Evolutionary conservation across 371 early-diverging fungal species (phyloP).

Genomic region (Apophysomyces trapeziformis): DNA sequence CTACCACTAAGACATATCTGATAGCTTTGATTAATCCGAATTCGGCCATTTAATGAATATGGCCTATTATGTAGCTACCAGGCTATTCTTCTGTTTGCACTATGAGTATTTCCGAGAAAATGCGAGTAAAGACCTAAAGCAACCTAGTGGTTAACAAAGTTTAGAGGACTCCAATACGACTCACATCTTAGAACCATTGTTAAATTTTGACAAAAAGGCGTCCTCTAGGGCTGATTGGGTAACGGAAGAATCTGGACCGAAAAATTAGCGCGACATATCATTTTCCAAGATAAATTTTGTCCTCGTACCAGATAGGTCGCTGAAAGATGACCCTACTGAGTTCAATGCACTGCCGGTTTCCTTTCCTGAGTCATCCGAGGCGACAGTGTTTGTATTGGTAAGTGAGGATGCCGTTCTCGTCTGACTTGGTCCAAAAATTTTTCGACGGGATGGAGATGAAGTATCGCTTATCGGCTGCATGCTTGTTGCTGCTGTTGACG

Average conservation of each 20-base stretch:
- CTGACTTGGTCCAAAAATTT: slow-evolving; percentile 1
- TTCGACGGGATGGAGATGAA: neutral
- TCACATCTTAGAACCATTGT: slow-evolving; percentile 61
- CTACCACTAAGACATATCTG: too few species aligned
- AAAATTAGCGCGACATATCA: neutral
- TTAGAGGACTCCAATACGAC: neutral
- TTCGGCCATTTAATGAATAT: too few species aligned
- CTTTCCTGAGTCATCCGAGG: slow-evolving; percentile 16
- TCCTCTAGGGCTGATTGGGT: slow-evolving; percentile 68
- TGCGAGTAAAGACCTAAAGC: slow-evolving; percentile 24
- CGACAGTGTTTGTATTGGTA: neutral
- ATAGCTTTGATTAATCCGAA: too few species aligned
- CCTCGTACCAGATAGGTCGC: slow-evolving; percentile 53
- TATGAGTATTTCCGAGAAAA: slow-evolving; percentile 25
- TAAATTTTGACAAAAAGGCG: slow-evolving; percentile 60
- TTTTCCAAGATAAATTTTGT: neutral
- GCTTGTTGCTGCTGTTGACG: neutral
- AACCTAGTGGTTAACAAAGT: neutral
- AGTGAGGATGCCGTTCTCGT: neutral
- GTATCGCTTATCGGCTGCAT: neutral
- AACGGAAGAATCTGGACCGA: slow-evolving; percentile 53
- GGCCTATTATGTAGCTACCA: too few species aligned
- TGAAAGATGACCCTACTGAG: slow-evolving; percentile 60
- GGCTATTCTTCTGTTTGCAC: too few species aligned
- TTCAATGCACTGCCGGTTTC: slow-evolving; percentile 46